These are phyloP conservation scores for Blastobotrys petasosporus DNA, from an alignment of 1,139 yeast species.

Conservation along the genomic window DNA sequence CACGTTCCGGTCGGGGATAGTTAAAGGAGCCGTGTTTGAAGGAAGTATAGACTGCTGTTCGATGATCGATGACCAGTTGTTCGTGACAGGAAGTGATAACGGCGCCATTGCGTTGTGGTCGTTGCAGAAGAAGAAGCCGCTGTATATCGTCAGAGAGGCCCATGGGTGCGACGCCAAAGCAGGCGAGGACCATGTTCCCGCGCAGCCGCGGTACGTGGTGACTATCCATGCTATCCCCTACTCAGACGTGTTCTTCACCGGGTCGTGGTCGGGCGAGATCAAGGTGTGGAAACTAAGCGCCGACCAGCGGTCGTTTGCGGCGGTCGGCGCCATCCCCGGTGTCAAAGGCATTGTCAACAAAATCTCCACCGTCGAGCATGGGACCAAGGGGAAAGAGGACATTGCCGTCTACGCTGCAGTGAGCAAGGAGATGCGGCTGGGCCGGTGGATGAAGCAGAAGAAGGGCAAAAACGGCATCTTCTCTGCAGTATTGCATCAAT, in stretches of 20 bases:
- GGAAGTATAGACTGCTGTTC: conserved; percentile 88
- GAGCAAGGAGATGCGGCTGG: conserved; percentile 80
- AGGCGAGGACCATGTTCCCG: conserved; percentile 53
- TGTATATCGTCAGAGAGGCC: conserved; percentile 58
- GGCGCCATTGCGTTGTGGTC: conserved; percentile 89
- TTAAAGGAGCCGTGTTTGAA: conserved; percentile 42
- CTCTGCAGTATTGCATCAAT: conserved; percentile 14
- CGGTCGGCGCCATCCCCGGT: conserved; percentile 49
- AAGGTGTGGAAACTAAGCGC: conserved; percentile 72
- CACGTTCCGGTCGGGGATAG: conserved; percentile 89
- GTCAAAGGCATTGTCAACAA: conserved; percentile 69
- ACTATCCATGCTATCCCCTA: conserved; percentile 82
- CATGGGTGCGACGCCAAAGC: conserved; percentile 66
- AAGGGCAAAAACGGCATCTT: conserved; percentile 27
- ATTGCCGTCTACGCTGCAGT: conserved; percentile 60
- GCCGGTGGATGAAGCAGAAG: conserved; percentile 57
- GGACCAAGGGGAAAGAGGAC: conserved; percentile 42
- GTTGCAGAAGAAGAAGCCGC: conserved; percentile 80
- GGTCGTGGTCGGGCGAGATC: conserved; percentile 77
- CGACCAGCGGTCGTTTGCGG: conserved; percentile 51
- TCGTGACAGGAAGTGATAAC: conserved; percentile 91
- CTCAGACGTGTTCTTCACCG: conserved; percentile 76
- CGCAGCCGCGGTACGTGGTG: conserved; percentile 82
- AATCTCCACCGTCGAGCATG: conserved; percentile 59
- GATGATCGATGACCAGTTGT: conserved; percentile 88